Evolutionary conservation across 495 filamentous ascomycete species (phyloP), one percentile per base, ranked within the genome.

Genomic region (Aspergillus nanangensis): DNA sequence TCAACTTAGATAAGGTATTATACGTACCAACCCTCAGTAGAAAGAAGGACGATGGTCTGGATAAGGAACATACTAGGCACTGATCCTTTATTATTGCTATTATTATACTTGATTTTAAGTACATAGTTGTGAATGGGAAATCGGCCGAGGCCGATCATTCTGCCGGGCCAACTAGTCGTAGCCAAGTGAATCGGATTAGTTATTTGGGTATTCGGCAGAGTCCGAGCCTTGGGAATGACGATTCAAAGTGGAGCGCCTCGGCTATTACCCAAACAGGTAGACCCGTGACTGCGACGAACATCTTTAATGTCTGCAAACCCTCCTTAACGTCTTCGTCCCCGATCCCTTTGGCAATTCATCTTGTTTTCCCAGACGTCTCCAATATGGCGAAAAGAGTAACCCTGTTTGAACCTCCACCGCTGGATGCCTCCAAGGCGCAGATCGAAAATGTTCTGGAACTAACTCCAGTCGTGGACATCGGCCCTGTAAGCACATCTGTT

Each of bases 401-500:
- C 1, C 75, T 97, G 35, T 82, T 94, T 42, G 76, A 81, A 49
- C 83, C 88, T 23, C 88, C 87, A 36, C 80, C 83, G 23, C 63
- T 79, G 40, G 81, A 93, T 63, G 66, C 78, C 18, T 78, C 79
- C 58, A 87, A 88, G 55, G 82, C 90, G 8, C 69, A 79, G 4
- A 92, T 98, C 52, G 93, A 98, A 71, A 91, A 91, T 66, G 80
- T 84, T 17, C 75, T 96, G 20, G 88, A 95, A 57, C 73, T 98
- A 57, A 92, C 86, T 2, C 80, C 84, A 19, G 67, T 96, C 31
- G 66, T 76, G 50, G 87, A 90, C 53, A 81, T 98, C 58, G 86
- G 87, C 27, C 88, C 87, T 41, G 86, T 89, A 75, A 53, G 78
- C 65, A 19, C 27, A 10, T 19, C 38, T 17, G 8, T 31, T 18